Evolutionary conservation across 2,329 filamentous ascomycete genomes (phyloP).

Genomic region (Pseudocercospora pini-densiflorae): DNA sequence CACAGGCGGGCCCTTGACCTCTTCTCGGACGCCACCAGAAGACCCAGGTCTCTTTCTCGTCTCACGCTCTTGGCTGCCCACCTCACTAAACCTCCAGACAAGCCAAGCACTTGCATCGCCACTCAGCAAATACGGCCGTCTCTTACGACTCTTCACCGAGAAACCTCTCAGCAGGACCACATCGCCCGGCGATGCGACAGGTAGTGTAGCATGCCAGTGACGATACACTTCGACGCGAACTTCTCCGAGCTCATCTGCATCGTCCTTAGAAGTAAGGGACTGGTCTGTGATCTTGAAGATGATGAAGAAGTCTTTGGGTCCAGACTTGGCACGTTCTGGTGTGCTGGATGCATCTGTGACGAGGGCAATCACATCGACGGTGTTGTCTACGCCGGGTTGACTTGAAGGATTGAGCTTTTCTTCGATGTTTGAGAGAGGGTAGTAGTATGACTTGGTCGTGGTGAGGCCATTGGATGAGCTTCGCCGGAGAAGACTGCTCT

Average conservation of each 20-base stretch:
- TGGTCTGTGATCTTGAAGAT: slow-evolving; percentile 48
- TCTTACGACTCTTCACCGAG: slow-evolving; percentile 46
- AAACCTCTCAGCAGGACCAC: slow-evolving; percentile 51
- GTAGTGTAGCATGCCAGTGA: slow-evolving; percentile 48
- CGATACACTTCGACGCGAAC: slow-evolving; percentile 50
- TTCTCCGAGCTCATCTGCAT: neutral
- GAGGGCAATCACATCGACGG: slow-evolving; percentile 52
- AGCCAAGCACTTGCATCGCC: slow-evolving; percentile 53
- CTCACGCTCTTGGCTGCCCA: slow-evolving; percentile 31
- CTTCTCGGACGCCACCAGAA: slow-evolving; percentile 40
- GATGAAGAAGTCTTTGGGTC: slow-evolving; percentile 51
- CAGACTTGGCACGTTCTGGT: slow-evolving; percentile 45
- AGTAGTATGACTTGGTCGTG: slow-evolving; percentile 49
- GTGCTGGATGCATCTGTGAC: slow-evolving; percentile 42
- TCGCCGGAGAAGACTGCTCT: slow-evolving; percentile 12
- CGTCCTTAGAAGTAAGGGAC: slow-evolving; percentile 27
- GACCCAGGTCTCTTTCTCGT: slow-evolving; percentile 19
- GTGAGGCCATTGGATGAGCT: slow-evolving; percentile 14
- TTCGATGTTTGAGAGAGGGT: slow-evolving; percentile 46
- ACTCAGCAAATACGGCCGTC: slow-evolving; percentile 44
- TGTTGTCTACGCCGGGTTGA: slow-evolving; percentile 37
- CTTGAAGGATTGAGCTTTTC: slow-evolving; percentile 46
- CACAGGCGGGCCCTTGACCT: slow-evolving; percentile 51
- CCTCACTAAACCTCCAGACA: slow-evolving; percentile 46
- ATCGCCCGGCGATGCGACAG: slow-evolving; percentile 47